These are phyloP conservation scores for Silybum marianum DNA, from an alignment of 129 eudicot genomes.

Conservation along the genomic window DNA sequence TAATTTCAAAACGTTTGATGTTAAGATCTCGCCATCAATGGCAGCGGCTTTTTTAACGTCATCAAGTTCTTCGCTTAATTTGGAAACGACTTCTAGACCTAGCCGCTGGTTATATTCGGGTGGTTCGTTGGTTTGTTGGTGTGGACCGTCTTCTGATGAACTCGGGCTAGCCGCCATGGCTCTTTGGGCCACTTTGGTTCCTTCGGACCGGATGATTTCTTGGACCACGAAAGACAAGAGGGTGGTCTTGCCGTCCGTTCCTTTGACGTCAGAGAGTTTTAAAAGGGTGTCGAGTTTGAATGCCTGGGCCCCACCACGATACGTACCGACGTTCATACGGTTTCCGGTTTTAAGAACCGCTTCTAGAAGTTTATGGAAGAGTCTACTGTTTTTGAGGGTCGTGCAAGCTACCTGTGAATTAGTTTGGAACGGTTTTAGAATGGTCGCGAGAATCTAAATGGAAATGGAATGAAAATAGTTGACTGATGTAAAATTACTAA, in stretches of 20 bases:
- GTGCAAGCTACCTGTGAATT: constrained; percentile 65
- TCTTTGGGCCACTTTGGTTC: constrained; percentile 59
- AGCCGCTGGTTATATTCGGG: constrained; percentile 44
- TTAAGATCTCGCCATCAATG: constrained; percentile 59
- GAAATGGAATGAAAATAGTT: neutral
- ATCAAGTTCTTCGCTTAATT: constrained; percentile 59
- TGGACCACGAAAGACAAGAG: constrained; percentile 82
- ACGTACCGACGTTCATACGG: constrained; percentile 92
- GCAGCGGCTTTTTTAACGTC: constrained; percentile 77
- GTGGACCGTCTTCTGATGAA: constrained; percentile 46
- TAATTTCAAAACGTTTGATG: constrained; percentile 47
- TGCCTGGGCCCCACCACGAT: constrained; percentile 91
- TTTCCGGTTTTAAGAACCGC: constrained; percentile 96
- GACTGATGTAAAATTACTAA: neutral
- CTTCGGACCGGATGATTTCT: constrained; percentile 83
- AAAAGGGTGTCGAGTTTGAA: constrained; percentile 90
- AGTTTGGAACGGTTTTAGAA: neutral
- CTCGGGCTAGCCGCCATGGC: constrained; percentile 35
- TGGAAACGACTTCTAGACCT: constrained; percentile 71
- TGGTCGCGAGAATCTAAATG: neutral
- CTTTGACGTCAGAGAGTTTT: constrained; percentile 85
- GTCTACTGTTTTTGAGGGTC: constrained; percentile 67
- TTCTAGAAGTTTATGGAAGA: constrained; percentile 84
- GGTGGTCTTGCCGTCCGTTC: constrained; percentile 88
- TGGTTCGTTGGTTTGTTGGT: constrained; percentile 40